Evolutionary conservation across 768 basidiomycete species (phyloP).

Genomic region (Pulveroboletus frians): DNA sequence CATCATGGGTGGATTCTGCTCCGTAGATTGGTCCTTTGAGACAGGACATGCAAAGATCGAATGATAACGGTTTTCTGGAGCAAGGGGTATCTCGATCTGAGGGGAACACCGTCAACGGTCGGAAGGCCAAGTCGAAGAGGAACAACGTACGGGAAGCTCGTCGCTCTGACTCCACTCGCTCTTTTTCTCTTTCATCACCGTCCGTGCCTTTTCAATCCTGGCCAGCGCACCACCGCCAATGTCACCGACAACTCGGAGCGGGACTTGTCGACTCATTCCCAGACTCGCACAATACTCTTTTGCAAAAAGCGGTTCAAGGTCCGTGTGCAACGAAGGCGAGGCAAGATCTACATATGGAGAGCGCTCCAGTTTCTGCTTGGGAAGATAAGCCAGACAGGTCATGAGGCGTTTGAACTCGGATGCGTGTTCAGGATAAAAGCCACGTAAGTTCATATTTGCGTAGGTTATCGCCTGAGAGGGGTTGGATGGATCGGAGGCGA

Average conservation of each 20-base stretch:
- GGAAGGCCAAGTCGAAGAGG: not conserved
- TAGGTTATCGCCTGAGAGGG: constrained; percentile 64
- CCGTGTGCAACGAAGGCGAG: constrained; percentile 64
- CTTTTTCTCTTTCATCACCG: constrained; percentile 88
- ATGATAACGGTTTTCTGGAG: constrained; percentile 86
- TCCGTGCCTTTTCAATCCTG: constrained; percentile 89
- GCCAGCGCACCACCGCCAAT: constrained; percentile 89
- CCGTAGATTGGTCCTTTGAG: constrained; percentile 94
- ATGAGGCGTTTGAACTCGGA: constrained; percentile 67
- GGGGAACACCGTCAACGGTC: constrained; percentile 1
- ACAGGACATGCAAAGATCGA: constrained; percentile 98
- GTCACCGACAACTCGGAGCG: constrained; percentile 84
- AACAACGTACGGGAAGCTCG: constrained; percentile 69
- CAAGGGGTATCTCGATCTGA: constrained; percentile 91
- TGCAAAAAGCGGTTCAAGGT: constrained; percentile 78
- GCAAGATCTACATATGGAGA: constrained; percentile 78
- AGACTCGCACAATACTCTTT: constrained; percentile 85
- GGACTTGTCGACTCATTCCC: constrained; percentile 85
- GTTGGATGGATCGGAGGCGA: constrained; percentile 56
- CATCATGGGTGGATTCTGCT: constrained; percentile 96
- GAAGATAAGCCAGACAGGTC: constrained; percentile 66
- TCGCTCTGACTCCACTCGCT: constrained; percentile 88
- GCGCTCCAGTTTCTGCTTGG: constrained; percentile 53
- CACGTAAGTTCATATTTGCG: constrained; percentile 58
- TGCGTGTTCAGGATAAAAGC: constrained; percentile 59